phyloP scores from a whole-genome alignment of 1,284 basidiomycete species.

The Ganoderma sinense region DNA sequence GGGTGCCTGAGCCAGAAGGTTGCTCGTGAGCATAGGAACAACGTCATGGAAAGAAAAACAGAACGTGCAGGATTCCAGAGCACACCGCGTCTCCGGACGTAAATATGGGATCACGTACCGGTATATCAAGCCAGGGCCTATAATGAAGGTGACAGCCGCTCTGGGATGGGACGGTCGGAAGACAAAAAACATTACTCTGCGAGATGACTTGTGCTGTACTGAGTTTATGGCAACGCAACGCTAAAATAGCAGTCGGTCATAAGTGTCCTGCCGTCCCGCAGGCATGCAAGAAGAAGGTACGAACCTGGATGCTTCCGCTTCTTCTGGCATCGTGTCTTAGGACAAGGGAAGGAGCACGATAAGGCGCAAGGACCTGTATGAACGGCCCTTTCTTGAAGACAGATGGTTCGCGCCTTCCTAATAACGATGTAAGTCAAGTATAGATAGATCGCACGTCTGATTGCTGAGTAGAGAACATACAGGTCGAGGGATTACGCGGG shows the following conservation, averaged over 20 bases:
- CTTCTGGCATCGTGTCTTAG: background rate
- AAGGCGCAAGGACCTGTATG: background rate
- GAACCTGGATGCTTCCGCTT: background rate
- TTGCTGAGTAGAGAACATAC: background rate
- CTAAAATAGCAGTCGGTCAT: background rate
- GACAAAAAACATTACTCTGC: background rate
- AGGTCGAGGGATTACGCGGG: background rate
- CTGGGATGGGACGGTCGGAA: background rate
- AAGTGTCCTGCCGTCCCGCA: background rate
- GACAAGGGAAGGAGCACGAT: background rate
- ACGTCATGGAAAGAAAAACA: background rate
- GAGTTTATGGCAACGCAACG: background rate
- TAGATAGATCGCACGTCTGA: background rate
- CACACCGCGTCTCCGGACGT: background rate
- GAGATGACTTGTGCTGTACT: background rate
- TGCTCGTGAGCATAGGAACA: background rate
- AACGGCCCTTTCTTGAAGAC: background rate
- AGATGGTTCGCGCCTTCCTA: background rate
- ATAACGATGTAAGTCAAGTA: background rate
- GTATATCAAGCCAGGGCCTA: background rate
- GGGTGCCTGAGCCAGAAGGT: slow-evolving; percentile 5
- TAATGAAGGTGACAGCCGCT: background rate
- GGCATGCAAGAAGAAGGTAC: background rate
- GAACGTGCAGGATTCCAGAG: background rate
- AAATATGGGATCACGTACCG: background rate